Conservation (phyloP, 75 land plant genomes). For the Chamaecyparis obtusa region DNA sequence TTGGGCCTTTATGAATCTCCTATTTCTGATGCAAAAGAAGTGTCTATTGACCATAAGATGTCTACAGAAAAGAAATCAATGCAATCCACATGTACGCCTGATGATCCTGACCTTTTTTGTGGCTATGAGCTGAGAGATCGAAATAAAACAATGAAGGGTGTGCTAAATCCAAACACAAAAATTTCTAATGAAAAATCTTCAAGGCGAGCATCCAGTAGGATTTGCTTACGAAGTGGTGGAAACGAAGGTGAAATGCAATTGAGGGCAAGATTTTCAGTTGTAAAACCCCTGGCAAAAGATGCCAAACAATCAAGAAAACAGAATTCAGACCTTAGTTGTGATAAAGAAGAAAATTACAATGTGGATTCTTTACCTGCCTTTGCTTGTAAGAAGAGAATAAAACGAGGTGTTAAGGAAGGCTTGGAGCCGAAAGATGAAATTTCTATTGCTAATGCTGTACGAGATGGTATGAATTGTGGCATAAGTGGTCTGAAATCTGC, state of each 20-base stretch:
- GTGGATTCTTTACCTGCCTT: neutral
- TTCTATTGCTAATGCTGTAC: conserved; percentile 1
- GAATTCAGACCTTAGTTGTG: neutral
- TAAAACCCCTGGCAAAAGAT: neutral
- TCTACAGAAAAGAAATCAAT: neutral
- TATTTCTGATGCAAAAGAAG: neutral
- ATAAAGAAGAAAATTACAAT: neutral
- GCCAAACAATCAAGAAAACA: neutral
- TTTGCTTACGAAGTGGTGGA: neutral
- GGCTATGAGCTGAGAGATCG: neutral
- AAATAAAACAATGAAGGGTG: neutral
- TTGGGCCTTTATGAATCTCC: neutral
- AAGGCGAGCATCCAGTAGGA: neutral
- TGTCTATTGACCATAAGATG: neutral
- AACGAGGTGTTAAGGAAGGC: neutral
- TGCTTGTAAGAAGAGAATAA: neutral
- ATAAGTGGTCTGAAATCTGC: neutral
- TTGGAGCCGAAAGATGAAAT: neutral
- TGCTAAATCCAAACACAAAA: neutral
- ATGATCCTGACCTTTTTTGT: neutral
- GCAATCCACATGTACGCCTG: neutral
- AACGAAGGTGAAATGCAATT: neutral
- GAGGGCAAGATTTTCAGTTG: neutral
- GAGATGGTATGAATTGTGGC: conserved; percentile 3
- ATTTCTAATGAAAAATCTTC: neutral